phyloP scores from a whole-genome alignment of 139 green algal species.

The Coccomyxa sp. region DNA sequence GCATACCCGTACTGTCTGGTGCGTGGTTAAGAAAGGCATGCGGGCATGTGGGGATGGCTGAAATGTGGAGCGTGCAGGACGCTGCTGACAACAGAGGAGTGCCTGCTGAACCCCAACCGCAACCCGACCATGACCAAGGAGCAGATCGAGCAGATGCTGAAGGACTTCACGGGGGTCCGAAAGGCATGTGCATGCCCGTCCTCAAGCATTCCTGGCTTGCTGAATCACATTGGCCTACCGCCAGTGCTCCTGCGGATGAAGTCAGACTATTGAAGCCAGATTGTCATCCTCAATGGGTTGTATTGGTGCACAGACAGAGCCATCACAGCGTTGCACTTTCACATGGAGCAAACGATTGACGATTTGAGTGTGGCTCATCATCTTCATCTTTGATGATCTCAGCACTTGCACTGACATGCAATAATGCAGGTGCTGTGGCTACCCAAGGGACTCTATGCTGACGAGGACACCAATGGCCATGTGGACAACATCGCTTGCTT shows the following conservation, averaged over 20 bases:
- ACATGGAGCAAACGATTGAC: no score
- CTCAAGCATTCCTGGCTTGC: neutral
- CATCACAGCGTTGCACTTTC: neutral
- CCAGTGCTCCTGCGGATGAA: neutral
- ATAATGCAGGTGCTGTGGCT: neutral
- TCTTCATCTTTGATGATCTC: neutral
- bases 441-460: slow-evolving; percentile 32
- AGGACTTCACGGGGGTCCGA: slow-evolving; percentile 46
- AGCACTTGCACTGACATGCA: no score
- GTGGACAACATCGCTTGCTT: slow-evolving; percentile 82
- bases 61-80: slow-evolving; percentile 35
- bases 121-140: slow-evolving; percentile 62
- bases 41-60: neutral
- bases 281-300: neutral
- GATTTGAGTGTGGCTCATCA: neutral
- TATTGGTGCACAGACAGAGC: neutral
- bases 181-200: slow-evolving; percentile 25
- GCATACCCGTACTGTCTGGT: no score
- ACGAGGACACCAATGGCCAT: slow-evolving; percentile 66
- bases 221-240: neutral
- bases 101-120: slow-evolving; percentile 69
- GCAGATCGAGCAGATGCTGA: slow-evolving; percentile 59
- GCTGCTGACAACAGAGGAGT: slow-evolving; percentile 72
- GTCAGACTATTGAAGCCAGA: neutral
- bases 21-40: no score